Percentiles rank a stretch among this genome's conserved stretches.
Evolutionary conservation across 2,329 filamentous ascomycete genomes (phyloP).

Genomic region (Apiospora kogelbergensis): DNA sequence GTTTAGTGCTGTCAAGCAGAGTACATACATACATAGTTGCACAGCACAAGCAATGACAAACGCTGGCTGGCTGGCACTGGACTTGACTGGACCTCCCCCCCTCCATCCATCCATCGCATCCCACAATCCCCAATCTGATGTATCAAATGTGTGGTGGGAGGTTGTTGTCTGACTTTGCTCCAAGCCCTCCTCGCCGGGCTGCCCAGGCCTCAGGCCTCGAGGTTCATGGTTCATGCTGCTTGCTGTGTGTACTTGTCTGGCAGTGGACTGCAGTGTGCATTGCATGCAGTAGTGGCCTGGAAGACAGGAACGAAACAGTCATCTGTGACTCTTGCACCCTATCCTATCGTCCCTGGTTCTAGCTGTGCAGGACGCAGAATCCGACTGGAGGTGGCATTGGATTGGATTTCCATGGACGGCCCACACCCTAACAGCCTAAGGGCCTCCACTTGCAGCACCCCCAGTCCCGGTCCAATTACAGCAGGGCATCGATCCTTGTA

Average conservation of each 20-base stretch:
- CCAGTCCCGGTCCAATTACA: slow-evolving; percentile 7
- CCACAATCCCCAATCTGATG: neutral
- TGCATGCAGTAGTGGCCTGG: neutral
- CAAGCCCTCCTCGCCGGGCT: neutral
- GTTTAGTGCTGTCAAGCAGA: neutral
- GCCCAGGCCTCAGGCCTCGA: neutral
- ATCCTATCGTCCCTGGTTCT: too few relatives aligned
- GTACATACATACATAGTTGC: too few relatives aligned
- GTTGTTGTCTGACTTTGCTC: neutral
- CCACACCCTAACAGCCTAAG: neutral
- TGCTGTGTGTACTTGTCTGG: too few relatives aligned
- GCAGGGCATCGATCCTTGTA: neutral
- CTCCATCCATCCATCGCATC: neutral
- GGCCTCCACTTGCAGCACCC: neutral
- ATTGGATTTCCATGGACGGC: neutral
- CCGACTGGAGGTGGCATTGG: neutral
- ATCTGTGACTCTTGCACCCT: too few relatives aligned
- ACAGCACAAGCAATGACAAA: neutral
- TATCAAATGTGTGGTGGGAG: neutral
- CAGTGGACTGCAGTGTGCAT: neutral
- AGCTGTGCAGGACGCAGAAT: neutral
- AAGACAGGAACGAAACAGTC: too few relatives aligned
- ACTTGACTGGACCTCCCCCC: too few relatives aligned
- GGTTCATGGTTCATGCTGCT: too few relatives aligned
- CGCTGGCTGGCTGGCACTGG: neutral